Evolutionary conservation across 106 monocot species (phyloP).

Genomic region (Allium cepa): DNA sequence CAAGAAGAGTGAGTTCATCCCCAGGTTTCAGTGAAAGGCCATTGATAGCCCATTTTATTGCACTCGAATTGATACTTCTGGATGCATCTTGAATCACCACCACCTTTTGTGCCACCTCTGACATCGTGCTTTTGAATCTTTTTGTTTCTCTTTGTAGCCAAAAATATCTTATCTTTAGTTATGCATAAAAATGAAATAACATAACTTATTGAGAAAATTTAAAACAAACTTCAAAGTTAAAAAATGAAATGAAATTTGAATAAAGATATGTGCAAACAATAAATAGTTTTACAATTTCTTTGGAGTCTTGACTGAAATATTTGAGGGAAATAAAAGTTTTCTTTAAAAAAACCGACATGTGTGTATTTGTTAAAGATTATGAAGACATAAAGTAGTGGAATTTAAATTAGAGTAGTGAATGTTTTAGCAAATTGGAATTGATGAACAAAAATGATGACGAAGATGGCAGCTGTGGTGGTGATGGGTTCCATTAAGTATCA

Average conservation of each 20-base stretch:
- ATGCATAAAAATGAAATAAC: neutral
- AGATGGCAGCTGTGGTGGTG: neutral
- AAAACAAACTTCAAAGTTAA: neutral
- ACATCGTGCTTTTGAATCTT: neutral
- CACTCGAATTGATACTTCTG: conserved; percentile 26
- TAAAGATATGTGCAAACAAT: neutral
- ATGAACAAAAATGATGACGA: neutral
- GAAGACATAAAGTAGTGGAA: neutral
- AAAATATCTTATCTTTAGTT: neutral
- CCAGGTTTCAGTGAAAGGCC: conserved; percentile 41
- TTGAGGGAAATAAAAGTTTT: neutral
- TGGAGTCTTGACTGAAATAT: neutral
- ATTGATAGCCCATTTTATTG: conserved; percentile 40
- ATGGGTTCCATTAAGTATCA: conserved; percentile 3
- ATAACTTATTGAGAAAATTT: neutral
- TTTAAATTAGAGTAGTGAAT: neutral
- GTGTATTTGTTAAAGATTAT: neutral
- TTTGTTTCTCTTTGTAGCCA: neutral
- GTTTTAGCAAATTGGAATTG: neutral
- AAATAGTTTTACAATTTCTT: neutral
- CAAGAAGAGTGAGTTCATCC: conserved; percentile 50
- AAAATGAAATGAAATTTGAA: neutral
- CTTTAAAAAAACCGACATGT: neutral
- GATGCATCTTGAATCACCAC: conserved; percentile 56
- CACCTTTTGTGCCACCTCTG: conserved; percentile 23